Evolutionary conservation across 176 grass and related monocot species (phyloP), one percentile per base, ranked within the genome.

Genomic region (Rhynchospora breviuscula): DNA sequence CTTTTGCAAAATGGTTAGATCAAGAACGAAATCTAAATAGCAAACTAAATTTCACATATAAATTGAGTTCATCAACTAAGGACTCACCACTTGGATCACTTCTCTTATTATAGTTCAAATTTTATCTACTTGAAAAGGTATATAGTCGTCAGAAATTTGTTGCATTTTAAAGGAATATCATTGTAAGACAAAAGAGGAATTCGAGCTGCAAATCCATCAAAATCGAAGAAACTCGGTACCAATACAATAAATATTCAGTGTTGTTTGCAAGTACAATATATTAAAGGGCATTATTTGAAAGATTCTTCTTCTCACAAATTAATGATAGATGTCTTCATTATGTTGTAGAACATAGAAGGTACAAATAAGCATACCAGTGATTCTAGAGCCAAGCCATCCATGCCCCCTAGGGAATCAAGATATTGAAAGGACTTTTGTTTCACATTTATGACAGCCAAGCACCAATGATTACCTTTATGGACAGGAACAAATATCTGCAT

Each of bases 401-500:
- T 78, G 69, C 89, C 86, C 0, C 88, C 89, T 11, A 99, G 88
- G 82, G 96, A 99, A 90, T 99, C 96, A 84, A 99, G 91, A 82
- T 99, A 99, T 33, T 92, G 88, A 33, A 99, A 83, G 10, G 59
- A 89, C 49, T 88, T 93, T 71, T 83, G 59, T 67, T 89, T 95
- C 67, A 99, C 89, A 85, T 99, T 80, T 73, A 99, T 90, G 84
- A 99, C 82, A 58, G 85, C 96, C 78, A 99, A 89, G 85, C 93
- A 99, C 96, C 96, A 99, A 86, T 99, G 96, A 43, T 83, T 43
- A 22, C 67, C 77, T 86, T 89, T 89, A 83, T 99, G 96, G 26
- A 99, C 88, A 65, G 93, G 96, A 76, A 99, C 85, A 89, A 99
- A 99, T 73, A 99, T 93, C 96, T 99, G 83, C 68, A 84, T 59